Percentiles rank a stretch among this genome's conserved stretches.
Evolutionary conservation across 2,329 filamentous ascomycete species (phyloP).

Genomic region (Apiospora rasikravindrae): DNA sequence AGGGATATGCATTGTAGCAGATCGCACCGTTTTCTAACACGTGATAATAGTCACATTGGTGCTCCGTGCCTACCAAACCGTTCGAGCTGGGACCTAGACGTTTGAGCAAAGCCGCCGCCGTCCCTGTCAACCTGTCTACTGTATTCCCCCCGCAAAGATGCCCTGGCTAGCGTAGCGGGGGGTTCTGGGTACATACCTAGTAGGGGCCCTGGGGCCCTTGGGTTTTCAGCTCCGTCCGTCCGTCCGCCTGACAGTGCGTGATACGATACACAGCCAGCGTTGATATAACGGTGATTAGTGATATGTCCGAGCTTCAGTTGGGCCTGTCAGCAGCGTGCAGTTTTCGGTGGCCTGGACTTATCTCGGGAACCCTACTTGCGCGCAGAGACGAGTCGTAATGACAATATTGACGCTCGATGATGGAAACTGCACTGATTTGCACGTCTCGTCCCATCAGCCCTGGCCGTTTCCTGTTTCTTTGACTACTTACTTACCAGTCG

Average conservation of each 20-base stretch:
- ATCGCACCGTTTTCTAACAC: not conserved
- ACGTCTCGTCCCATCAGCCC: not conserved
- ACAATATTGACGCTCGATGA: not conserved
- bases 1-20: not conserved
- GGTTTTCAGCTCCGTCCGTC: not conserved
- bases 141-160: not conserved
- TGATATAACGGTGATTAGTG: not conserved
- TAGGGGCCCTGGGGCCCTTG: not conserved
- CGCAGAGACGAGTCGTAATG: not conserved
- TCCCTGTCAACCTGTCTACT: not conserved
- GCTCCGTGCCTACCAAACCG: not conserved
- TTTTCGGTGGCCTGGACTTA: constrained; percentile 1
- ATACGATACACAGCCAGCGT: not conserved
- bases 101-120: not conserved
- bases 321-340: constrained; percentile 7
- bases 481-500: not conserved
- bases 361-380: not conserved
- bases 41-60: not conserved
- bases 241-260: not conserved
- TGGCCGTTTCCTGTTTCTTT: not conserved
- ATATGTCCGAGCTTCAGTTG: constrained; percentile 10
- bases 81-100: not conserved
- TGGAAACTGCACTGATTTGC: not conserved
- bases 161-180: not conserved
- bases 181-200: not conserved